These are phyloP conservation scores for Ustilago tritici DNA, from an alignment of 1,284 basidiomycete genomes.

Conservation along the genomic window DNA sequence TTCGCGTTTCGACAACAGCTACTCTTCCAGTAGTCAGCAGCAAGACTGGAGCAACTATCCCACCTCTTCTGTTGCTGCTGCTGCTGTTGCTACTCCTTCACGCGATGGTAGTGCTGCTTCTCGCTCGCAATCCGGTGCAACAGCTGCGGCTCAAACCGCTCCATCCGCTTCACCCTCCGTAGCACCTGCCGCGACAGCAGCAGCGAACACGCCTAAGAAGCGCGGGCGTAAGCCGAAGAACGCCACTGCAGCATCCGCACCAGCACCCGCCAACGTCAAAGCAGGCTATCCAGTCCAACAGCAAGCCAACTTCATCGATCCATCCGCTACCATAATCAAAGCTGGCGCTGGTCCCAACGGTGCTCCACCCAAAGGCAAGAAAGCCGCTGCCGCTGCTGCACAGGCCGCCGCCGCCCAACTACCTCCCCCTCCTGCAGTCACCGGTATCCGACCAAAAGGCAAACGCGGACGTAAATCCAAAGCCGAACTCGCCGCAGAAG, in stretches of 20 bases:
- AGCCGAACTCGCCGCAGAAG: constrained; percentile 42
- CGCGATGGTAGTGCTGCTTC: constrained; percentile 21
- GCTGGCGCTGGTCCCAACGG: constrained; percentile 23
- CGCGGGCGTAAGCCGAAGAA: constrained; percentile 46
- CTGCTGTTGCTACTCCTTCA: constrained; percentile 1
- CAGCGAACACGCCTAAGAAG: constrained; percentile 35
- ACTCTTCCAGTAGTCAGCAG: constrained; percentile 33
- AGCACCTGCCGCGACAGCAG: constrained; percentile 11
- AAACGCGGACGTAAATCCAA: constrained; percentile 47
- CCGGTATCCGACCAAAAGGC: constrained; percentile 34
- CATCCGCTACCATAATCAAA: constrained; percentile 46
- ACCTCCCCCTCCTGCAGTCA: constrained; percentile 3
- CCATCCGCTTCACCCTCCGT: constrained; percentile 21
- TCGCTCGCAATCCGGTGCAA: constrained; percentile 19
- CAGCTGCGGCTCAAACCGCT: constrained; percentile 19
- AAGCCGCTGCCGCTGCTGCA: constrained; percentile 33
- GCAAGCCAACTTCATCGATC: constrained; percentile 35
- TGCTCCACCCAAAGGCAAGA: constrained; percentile 33
- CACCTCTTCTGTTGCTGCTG: constrained; percentile 15
- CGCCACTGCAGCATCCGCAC: constrained; percentile 10
- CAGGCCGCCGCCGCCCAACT: constrained; percentile 16
- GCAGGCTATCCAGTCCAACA: constrained; percentile 24
- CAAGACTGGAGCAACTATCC: constrained; percentile 48
- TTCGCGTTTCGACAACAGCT: constrained; percentile 36
- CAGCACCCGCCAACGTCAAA: constrained; percentile 19